Conservation (phyloP, 192 early-diverging fungal genomes). For the Gaertneriomyces semiglobifer region DNA sequence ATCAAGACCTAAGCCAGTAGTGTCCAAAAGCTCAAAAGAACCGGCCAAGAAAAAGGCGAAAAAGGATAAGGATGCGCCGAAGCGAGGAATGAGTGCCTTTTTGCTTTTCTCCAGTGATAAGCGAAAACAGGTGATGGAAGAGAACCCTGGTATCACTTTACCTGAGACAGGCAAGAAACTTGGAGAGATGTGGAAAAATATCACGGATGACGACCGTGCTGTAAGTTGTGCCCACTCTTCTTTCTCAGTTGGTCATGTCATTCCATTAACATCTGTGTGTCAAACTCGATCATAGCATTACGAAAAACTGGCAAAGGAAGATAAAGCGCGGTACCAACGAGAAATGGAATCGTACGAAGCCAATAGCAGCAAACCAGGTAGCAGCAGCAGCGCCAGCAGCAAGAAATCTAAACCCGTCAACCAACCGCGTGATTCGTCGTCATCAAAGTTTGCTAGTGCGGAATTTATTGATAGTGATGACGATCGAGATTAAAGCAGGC, state of each 20-base stretch:
- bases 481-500: background rate
- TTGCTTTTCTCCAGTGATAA: slow-evolving; percentile 81
- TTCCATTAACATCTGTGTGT: background rate
- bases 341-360: slow-evolving; percentile 36
- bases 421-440: background rate
- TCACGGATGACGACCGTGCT: slow-evolving; percentile 55
- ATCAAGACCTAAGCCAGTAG: background rate
- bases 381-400: slow-evolving; percentile 1
- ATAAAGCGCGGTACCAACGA: slow-evolving; percentile 44
- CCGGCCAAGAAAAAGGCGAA: slow-evolving; percentile 50
- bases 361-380: background rate
- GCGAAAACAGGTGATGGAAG: slow-evolving; percentile 63
- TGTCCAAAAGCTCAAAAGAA: slow-evolving; percentile 19
- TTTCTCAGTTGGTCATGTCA: background rate
- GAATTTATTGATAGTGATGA: slow-evolving; percentile 35
- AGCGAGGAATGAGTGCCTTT: slow-evolving; percentile 79
- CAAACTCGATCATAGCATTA: slow-evolving; percentile 29
- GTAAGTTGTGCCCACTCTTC: slow-evolving; percentile 4
- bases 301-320: slow-evolving; percentile 39
- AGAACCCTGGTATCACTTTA: slow-evolving; percentile 61
- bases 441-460: slow-evolving; percentile 19
- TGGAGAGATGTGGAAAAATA: slow-evolving; percentile 67
- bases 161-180: slow-evolving; percentile 66
- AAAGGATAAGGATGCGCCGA: slow-evolving; percentile 82
- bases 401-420: background rate